Evolutionary conservation across 176 grass and related monocot genomes (phyloP), one percentile per base, ranked within the genome.

Genomic region (Poa annua): DNA sequence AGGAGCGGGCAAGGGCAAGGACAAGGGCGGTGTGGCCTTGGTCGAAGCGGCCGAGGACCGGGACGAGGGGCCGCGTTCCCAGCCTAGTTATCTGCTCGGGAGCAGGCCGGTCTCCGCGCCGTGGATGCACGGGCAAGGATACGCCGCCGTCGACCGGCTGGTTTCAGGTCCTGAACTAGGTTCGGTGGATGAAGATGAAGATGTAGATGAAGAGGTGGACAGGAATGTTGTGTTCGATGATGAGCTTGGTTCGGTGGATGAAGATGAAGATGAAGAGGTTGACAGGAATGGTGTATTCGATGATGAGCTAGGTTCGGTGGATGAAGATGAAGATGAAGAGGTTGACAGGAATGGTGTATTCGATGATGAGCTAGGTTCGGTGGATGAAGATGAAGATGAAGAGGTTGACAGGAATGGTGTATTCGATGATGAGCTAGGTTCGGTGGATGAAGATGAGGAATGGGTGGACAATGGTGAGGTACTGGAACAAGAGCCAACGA

Each of bases 41-140:
- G 35, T 7, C 25, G 66, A 86, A 36, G 45, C 14, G n/a, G 42
- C 19, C 41, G 62, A 52, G 13, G 62, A 54, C 4, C 11, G 35
- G 82, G 62, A 81, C 13, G 82, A 63, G 42, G 61, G 45, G 55
- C n/a, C 53, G 0, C 42, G 29, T n/a, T 81, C 57, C 57, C 62
- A 41, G 33, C 71, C 52, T 71, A 81, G 13, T 9, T 85, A 71
- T 69, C 71, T 85, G 14, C 33, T 81, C 6, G 83, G 59, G 74
- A 57, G 14, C 22, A 76, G 64, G 49, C 26, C 71, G 25, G 38
- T 77, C 34, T 60, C 72, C 36, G 82, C 89, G 60, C 89, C 89
- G 12, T 91, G 87, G 92, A 81, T 78, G 68, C 89, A 90, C 71
- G 87, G 82, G 77, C 79, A 81, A 57, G 42, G 70, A 22, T 45